Evolutionary conservation across 306 rosid genomes (phyloP).

Genomic region (Medicago arabica): DNA sequence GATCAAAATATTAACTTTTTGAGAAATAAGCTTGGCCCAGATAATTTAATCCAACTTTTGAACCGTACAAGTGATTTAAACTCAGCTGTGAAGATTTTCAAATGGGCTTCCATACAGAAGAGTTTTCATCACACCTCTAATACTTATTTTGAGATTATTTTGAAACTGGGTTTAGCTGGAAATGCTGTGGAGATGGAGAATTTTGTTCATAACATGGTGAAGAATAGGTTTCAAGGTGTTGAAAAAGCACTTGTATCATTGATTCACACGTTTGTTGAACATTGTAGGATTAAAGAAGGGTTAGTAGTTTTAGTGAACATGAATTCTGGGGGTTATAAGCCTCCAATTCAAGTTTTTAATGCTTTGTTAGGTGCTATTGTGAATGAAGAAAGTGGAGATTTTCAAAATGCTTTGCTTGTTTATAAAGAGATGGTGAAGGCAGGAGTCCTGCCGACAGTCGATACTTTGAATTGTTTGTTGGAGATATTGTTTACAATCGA

Average conservation of each 20-base stretch:
- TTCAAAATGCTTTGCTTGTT: constrained; percentile 67
- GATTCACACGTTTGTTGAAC: constrained; percentile 55
- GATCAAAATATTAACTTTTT: constrained; percentile 57
- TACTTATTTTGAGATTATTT: constrained; percentile 60
- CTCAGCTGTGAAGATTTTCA: constrained; percentile 72
- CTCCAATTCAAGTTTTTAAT: constrained; percentile 63
- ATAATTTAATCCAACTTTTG: constrained; percentile 62
- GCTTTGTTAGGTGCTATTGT: constrained; percentile 67
- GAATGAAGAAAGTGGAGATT: constrained; percentile 53
- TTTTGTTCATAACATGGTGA: constrained; percentile 62
- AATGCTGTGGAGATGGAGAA: constrained; percentile 64
- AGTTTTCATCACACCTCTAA: constrained; percentile 62
- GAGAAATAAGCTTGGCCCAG: constrained; percentile 64
- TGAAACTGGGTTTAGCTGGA: constrained; percentile 83
- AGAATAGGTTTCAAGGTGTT: constrained; percentile 63
- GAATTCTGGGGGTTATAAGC: constrained; percentile 62
- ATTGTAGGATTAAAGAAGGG: constrained; percentile 68
- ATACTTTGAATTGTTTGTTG: constrained; percentile 79
- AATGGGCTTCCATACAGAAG: constrained; percentile 79
- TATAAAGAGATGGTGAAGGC: constrained; percentile 92
- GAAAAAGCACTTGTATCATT: constrained; percentile 64
- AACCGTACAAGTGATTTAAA: constrained; percentile 61
- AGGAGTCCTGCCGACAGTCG: constrained; percentile 63
- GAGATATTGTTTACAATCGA: constrained; percentile 56
- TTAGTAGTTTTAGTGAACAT: constrained; percentile 58